Evolutionary conservation across 768 basidiomycete species (phyloP), one percentile per base, ranked within the genome.

Genomic region (Lentinula aciculospora): DNA sequence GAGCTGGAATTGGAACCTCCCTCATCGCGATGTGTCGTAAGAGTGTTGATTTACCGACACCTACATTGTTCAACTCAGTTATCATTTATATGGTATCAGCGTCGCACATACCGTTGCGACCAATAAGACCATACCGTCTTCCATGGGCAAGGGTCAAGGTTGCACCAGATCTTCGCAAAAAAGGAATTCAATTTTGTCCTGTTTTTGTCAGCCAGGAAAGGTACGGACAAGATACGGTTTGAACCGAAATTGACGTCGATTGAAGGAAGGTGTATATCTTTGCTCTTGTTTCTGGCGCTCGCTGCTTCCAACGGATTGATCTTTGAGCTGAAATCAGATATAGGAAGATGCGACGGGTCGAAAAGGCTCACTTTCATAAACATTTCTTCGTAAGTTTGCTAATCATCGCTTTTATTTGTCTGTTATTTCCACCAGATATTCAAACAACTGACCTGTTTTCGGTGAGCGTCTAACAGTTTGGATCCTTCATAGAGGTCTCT

Each of bases 351-450:
- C 28, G 23, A 53, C 5, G 21, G 6, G 25, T 39, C 4, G 7
- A 27, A 12, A 10, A n/a, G 7, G 56, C 31, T 53, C 53, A 86
- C 94, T 81, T 97, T 93, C 91, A 99, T 92, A 75, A 94, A 99
- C 85, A 99, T 88, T 68, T 99, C 97, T 68, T 98, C 96, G 73
- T 98, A 98, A 19, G 88, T 84, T 89, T 98, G 94, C 87, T 98
- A 64, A 19, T 29, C 58, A 17, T 46, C 19, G 4, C 25, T 25
- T 57, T 53, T 65, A 31, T 61, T 59, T 21, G 39, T 17, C 53
- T 36, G 21, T 46, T 37, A 17, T 19, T 27, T 15, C 13, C 27
- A 37, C 27, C 34, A 46, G 44, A 31, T 56, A 36, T 27, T 32
- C 25, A 28, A 39, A 12, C 3, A 19, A 39, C 63, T 56, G 61